Base-by-base conservation (phyloP, 2,329 filamentous ascomycete genomes). In the Ophiostoma perfectum region DNA sequence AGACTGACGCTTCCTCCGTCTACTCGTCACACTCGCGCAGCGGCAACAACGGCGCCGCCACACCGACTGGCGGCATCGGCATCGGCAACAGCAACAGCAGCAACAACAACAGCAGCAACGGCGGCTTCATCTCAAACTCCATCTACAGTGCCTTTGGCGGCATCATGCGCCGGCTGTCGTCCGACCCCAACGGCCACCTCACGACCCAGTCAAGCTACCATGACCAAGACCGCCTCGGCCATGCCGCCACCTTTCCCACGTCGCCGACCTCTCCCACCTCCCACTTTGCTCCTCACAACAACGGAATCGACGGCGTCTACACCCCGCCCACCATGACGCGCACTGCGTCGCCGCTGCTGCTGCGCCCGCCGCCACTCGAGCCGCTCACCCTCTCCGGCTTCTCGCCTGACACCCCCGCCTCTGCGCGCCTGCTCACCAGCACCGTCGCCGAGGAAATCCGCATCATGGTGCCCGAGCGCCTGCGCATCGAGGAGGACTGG, bases 371-470 rank as follows among this genome's bases (percentile, higher is more conserved):
- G 11, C 93, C 93, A 0, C 85, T 98, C 65, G 93, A 94, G 68
- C 92, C 94, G 0, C 80, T 98, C 36, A 81, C 84, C 4, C 83
- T 98, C 47, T 79, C 81, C 36, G 90, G 90, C 49, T 92, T 89
- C 78, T 81, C 82, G 69, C 79, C 81, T 1, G 83, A 82, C 73
- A 92, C 89, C 3, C 80, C 82, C 18, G 73, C 79, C 18, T 83
- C 82, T 47, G 88, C 87, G 64, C 85, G 86, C 72, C 81, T 98
- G 67, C 82, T 99, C 68, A 89, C 84, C 18, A 81, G 82, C 65
- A 84, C 88, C 11, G 81, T 98, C 42, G 95, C 94, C 2, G 95
- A 98, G 79, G 95, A 98, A 80, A 97, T 98, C 69, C 86, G 95
- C 64, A 85, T 96, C 52, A 88, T 98, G 74, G 82, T 98, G 36